phyloP scores from a whole-genome alignment of 2,329 filamentous ascomycete genomes.

The Aspergillus piperis region DNA sequence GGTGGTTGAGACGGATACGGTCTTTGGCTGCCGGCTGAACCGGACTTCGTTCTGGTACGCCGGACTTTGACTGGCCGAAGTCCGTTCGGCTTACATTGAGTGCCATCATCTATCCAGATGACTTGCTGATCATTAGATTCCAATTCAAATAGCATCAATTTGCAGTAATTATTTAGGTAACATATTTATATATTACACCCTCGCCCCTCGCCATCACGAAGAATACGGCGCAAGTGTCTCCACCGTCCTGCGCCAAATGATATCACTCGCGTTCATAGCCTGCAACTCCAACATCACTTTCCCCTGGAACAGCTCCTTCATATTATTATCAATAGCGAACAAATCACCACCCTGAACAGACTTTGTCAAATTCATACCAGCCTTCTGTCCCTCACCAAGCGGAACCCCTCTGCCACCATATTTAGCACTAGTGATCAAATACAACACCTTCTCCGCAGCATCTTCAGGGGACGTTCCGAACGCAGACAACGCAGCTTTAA shows the following conservation, averaged over 20 bases:
- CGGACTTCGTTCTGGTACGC: background rate
- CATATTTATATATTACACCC: too few species aligned
- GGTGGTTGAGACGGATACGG: background rate
- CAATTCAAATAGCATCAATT: too few species aligned
- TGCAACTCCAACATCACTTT: background rate
- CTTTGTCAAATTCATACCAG: background rate
- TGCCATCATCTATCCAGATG: too few species aligned
- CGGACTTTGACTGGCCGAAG: background rate
- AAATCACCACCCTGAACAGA: background rate
- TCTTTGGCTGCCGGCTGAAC: constrained; percentile 1
- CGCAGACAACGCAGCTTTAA: background rate
- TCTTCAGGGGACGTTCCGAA: constrained; percentile 1
- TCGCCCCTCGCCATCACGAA: background rate
- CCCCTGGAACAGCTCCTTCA: background rate
- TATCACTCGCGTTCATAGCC: background rate
- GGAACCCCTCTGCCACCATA: constrained; percentile 5
- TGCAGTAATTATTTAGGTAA: too few species aligned
- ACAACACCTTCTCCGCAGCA: constrained; percentile 4
- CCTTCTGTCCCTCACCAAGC: background rate
- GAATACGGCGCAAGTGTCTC: constrained; percentile 4
- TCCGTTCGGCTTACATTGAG: background rate
- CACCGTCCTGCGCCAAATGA: background rate
- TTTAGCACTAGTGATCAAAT: constrained; percentile 1
- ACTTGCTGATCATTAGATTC: too few species aligned
- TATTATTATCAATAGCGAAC: background rate